phyloP scores from a whole-genome alignment of 1,139 yeast genomes.

The Petasospora rhodanensis region DNA sequence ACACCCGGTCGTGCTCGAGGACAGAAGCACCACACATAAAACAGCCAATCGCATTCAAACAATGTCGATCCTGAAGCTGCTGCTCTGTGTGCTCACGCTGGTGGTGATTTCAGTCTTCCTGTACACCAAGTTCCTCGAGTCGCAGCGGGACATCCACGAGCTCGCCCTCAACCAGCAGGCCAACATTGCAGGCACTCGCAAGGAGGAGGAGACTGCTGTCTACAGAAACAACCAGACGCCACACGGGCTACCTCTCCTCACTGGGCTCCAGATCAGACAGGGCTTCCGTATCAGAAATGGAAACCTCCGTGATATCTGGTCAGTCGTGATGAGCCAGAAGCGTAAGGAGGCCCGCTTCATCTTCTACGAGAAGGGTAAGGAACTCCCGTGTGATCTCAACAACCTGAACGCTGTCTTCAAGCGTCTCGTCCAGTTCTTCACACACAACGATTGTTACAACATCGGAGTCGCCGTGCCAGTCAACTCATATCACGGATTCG shows the following conservation, averaged over 20 bases:
- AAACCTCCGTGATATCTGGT: constrained; percentile 64
- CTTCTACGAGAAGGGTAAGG: constrained; percentile 9
- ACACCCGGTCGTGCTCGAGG: not conserved
- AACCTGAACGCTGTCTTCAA: constrained; percentile 26
- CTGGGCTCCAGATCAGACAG: constrained; percentile 61
- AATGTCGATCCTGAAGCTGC: constrained; percentile 1
- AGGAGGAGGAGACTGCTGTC: constrained; percentile 55
- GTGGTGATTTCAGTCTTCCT: constrained; percentile 1
- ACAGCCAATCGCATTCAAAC: no score
- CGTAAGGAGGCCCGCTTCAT: constrained; percentile 12
- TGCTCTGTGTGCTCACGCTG: not conserved
- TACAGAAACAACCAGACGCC: constrained; percentile 63
- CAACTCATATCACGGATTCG: constrained; percentile 28
- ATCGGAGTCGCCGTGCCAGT: constrained; percentile 30
- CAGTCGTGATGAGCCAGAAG: constrained; percentile 31
- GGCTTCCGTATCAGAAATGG: constrained; percentile 67
- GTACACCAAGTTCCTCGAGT: constrained; percentile 28
- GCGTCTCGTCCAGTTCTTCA: constrained; percentile 13
- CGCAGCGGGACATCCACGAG: constrained; percentile 48
- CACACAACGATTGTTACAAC: constrained; percentile 13
- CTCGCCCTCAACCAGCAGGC: constrained; percentile 60
- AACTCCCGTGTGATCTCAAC: constrained; percentile 5
- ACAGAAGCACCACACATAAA: no score
- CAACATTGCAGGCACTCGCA: constrained; percentile 50
- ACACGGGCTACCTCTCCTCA: constrained; percentile 53